Evolutionary conservation across 108 stramenopile genomes (phyloP).

Genomic region (Nitzschia inconspicua): DNA sequence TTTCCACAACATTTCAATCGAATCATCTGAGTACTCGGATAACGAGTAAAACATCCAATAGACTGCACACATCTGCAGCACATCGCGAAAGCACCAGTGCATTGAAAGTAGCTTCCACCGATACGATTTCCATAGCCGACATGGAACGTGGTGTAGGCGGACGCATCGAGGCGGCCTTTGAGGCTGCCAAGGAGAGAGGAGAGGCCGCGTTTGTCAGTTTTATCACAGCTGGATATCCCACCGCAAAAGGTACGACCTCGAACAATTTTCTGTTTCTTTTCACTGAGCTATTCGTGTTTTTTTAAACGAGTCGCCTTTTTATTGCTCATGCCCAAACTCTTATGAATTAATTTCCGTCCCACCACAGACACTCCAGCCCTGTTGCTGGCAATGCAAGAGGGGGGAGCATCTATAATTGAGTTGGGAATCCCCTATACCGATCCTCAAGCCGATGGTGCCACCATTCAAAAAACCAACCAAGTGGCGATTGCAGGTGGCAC

Average conservation of each 20-base stretch:
- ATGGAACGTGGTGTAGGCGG: conserved; percentile 71
- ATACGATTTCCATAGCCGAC: conserved; percentile 28
- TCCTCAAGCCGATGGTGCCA: conserved; percentile 98
- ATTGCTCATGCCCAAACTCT: not conserved
- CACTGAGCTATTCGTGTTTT: not conserved
- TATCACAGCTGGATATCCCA: conserved; percentile 87
- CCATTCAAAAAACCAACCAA: conserved; percentile 94
- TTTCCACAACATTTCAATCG: not conserved
- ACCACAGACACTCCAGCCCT: conserved; percentile 87
- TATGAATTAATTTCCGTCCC: not conserved
- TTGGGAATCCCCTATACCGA: conserved; percentile 98
- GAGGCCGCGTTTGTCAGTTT: conserved; percentile 90
- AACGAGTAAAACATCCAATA: not conserved
- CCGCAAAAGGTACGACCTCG: conserved; percentile 48
- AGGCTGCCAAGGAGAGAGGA: conserved; percentile 63
- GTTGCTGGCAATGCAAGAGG: conserved; percentile 93
- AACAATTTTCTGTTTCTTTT: not conserved
- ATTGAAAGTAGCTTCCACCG: not conserved
- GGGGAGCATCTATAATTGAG: conserved; percentile 95
- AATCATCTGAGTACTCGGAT: too few relatives aligned
- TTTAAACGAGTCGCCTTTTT: not conserved
- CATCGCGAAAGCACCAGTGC: not conserved
- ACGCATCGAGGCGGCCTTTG: conserved; percentile 84
- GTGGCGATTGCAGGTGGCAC: conserved; percentile 91
- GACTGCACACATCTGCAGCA: not conserved